These are phyloP conservation scores for Spergularia azorica DNA, from an alignment of 179 eudicot genomes.

Conservation along the genomic window DNA sequence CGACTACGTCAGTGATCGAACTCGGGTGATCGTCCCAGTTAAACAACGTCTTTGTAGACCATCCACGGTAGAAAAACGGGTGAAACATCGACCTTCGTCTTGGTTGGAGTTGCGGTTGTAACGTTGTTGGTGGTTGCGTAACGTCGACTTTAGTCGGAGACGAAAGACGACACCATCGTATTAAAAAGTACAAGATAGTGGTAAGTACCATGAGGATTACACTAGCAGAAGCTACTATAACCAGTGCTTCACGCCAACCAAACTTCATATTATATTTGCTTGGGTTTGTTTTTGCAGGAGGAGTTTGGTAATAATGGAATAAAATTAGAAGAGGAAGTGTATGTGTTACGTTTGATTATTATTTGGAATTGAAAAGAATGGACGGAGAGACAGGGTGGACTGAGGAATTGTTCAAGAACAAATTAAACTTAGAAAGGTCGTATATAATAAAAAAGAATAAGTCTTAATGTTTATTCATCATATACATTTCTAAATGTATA, in stretches of 20 bases:
- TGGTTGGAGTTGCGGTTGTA: constrained; percentile 23
- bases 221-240: neutral
- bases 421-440: neutral
- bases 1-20: constrained; percentile 68
- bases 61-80: constrained; percentile 38
- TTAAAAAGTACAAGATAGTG: neutral
- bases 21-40: constrained; percentile 76
- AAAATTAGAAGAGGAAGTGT: no score
- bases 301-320: neutral
- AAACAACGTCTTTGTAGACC: constrained; percentile 43
- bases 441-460: neutral
- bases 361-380: neutral
- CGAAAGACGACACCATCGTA: constrained; percentile 7
- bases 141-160: constrained; percentile 26
- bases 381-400: constrained; percentile 36
- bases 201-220: neutral
- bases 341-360: no score
- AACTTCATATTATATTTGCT: constrained; percentile 5
- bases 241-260: constrained; percentile 6
- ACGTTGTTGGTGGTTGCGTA: neutral
- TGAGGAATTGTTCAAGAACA: constrained; percentile 38
- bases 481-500: no score
- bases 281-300: no score
- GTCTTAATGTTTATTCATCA: no score
- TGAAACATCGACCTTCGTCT: constrained; percentile 26